A percentile compares a stretch with the other conserved stretches of the same genome.
Evolutionary conservation across 2,329 filamentous ascomycete species (phyloP).

Genomic region (Zopfia rhizophila): DNA sequence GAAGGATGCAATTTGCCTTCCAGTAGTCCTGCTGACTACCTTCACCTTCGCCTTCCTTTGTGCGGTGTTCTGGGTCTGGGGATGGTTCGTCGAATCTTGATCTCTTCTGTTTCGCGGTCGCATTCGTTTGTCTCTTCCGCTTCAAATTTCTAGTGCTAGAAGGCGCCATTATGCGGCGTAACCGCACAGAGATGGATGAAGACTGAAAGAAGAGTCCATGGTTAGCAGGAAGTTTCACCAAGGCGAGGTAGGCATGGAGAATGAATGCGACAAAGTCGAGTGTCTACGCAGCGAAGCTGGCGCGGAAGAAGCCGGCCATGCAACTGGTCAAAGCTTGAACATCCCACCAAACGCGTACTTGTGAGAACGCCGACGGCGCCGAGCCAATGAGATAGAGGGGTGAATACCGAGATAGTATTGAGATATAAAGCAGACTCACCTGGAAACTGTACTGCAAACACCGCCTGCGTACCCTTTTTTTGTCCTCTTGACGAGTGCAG

Average conservation of each 20-base stretch:
- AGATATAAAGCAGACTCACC: too few relatives aligned
- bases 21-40: slow-evolving; percentile 16
- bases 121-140: slow-evolving; percentile 16
- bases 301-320: background rate
- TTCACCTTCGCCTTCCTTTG: background rate
- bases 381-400: too few relatives aligned
- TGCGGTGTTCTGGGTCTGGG: background rate
- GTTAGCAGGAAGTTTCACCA: slow-evolving; percentile 19
- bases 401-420: too few relatives aligned
- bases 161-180: slow-evolving; percentile 39
- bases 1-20: slow-evolving; percentile 43
- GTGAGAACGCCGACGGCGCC: slow-evolving; percentile 23
- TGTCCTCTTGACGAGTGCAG: too few relatives aligned
- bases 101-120: slow-evolving; percentile 22
- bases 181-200: slow-evolving; percentile 15
- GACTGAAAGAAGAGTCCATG: slow-evolving; percentile 28
- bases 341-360: slow-evolving; percentile 15
- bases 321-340: slow-evolving; percentile 24
- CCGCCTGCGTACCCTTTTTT: too few relatives aligned
- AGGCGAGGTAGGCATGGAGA: background rate
- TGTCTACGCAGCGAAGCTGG: slow-evolving; percentile 28
- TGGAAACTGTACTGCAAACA: too few relatives aligned
- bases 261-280: slow-evolving; percentile 24
- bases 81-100: too few relatives aligned
- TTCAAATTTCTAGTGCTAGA: background rate